Percentiles rank a stretch among this genome's conserved stretches.
phyloP scores from a whole-genome alignment of 2,329 filamentous ascomycete genomes.

The Tetracladium maxilliforme region DNA sequence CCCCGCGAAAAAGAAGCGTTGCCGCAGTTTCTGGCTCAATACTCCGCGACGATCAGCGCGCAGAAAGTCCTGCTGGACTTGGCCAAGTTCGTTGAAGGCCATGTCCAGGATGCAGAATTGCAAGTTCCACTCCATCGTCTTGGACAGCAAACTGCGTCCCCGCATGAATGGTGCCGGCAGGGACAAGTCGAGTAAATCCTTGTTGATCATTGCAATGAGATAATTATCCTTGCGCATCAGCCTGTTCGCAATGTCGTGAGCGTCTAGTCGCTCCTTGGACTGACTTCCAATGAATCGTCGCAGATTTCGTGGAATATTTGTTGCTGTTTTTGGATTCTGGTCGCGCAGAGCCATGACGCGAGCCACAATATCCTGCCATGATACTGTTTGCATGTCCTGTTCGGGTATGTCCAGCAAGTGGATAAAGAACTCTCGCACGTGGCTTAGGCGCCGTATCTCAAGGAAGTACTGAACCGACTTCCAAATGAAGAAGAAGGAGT shows the following conservation, averaged over 20 bases:
- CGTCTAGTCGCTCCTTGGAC: constrained; percentile 87
- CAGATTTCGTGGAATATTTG: constrained; percentile 39
- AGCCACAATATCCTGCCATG: constrained; percentile 58
- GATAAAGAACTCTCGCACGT: constrained; percentile 56
- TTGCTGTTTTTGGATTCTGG: constrained; percentile 51
- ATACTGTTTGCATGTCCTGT: constrained; percentile 57
- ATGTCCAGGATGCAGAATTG: constrained; percentile 85
- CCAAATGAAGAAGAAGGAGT: constrained; percentile 49
- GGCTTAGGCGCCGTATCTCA: constrained; percentile 42
- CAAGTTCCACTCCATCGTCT: constrained; percentile 83
- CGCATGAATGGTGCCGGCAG: constrained; percentile 74
- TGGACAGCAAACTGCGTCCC: constrained; percentile 71
- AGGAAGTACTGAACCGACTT: constrained; percentile 40
- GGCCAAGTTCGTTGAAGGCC: constrained; percentile 79
- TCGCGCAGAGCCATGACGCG: constrained; percentile 57
- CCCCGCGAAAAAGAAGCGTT: constrained; percentile 69
- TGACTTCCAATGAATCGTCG: constrained; percentile 60
- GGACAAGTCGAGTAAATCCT: constrained; percentile 80
- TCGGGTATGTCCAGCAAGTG: constrained; percentile 55
- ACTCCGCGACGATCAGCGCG: constrained; percentile 67
- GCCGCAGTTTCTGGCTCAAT: constrained; percentile 63
- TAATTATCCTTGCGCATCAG: constrained; percentile 97
- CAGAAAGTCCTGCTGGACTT: constrained; percentile 75
- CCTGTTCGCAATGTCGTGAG: constrained; percentile 91
- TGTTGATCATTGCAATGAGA: constrained; percentile 92